phyloP scores from a whole-genome alignment of 2,329 filamentous ascomycete species.

The Sphaerulina populicola region DNA sequence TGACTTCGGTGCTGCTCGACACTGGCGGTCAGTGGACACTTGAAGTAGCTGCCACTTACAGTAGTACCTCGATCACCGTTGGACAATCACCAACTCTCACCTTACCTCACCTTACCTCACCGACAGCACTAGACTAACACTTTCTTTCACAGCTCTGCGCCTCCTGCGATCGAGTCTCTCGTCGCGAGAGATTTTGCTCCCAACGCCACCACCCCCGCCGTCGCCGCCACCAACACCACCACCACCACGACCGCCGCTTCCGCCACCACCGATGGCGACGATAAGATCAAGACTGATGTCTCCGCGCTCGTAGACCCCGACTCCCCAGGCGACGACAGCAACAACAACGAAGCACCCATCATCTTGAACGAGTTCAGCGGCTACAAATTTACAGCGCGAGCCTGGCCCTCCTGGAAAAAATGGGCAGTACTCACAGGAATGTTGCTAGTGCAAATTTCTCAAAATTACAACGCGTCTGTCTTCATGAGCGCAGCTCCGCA shows the following conservation, averaged over 20 bases:
- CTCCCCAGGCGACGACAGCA: neutral
- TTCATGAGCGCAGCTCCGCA: constrained; percentile 50
- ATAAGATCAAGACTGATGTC: neutral
- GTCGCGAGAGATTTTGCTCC: too few species aligned
- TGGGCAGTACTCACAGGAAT: constrained; percentile 47
- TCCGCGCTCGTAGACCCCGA: neutral
- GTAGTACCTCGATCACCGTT: too few species aligned
- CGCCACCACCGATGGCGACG: neutral
- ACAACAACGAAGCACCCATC: neutral
- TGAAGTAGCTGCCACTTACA: too few species aligned
- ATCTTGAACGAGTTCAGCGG: neutral
- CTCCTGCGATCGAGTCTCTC: too few species aligned
- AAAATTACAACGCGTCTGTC: constrained; percentile 50
- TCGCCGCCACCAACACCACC: too few species aligned
- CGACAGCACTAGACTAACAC: too few species aligned
- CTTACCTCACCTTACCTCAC: too few species aligned
- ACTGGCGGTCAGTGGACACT: too few species aligned
- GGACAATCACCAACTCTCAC: too few species aligned
- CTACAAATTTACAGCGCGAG: constrained; percentile 24
- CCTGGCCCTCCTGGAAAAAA: constrained; percentile 39
- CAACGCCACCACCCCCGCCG: too few species aligned
- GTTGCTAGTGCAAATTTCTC: constrained; percentile 48
- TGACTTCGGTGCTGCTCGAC: too few species aligned
- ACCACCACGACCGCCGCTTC: neutral
- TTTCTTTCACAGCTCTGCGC: too few species aligned